phyloP scores from a whole-genome alignment of 2,329 filamentous ascomycete genomes.

The Trichoderma guizhouense region DNA sequence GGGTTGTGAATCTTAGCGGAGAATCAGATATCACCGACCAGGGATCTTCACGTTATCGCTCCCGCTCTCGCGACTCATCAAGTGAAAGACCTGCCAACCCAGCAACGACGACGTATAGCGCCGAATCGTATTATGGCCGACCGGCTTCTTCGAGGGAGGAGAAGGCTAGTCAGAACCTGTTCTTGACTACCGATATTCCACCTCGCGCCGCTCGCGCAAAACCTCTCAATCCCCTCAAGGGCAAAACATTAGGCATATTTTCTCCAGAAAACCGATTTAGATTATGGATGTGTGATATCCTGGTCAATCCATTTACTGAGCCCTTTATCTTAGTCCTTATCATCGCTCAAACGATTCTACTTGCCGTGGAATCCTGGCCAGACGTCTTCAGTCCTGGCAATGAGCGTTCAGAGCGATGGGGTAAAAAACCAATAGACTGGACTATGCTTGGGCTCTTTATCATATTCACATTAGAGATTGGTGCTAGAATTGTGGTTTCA shows the following conservation, averaged over 20 bases:
- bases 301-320: slow-evolving; percentile 85
- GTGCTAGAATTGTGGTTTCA: slow-evolving; percentile 84
- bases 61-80: slow-evolving; percentile 47
- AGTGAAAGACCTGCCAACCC: slow-evolving; percentile 28
- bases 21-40: slow-evolving; percentile 81
- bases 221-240: slow-evolving; percentile 71
- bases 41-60: slow-evolving; percentile 60
- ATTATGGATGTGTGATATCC: slow-evolving; percentile 70
- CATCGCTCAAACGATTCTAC: slow-evolving; percentile 79
- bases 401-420: slow-evolving; percentile 62
- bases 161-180: slow-evolving; percentile 35
- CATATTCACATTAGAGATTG: slow-evolving; percentile 83
- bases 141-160: slow-evolving; percentile 43
- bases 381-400: slow-evolving; percentile 65
- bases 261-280: slow-evolving; percentile 73
- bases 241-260: slow-evolving; percentile 82
- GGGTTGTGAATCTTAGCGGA: slow-evolving; percentile 95
- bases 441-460: slow-evolving; percentile 78
- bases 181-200: slow-evolving; percentile 13
- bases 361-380: slow-evolving; percentile 76
- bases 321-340: slow-evolving; percentile 85
- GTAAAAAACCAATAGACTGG: slow-evolving; percentile 68
- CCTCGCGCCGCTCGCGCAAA: slow-evolving; percentile 20
- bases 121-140: slow-evolving; percentile 53
- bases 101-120: slow-evolving; percentile 36